Base-by-base conservation (phyloP, 2,329 filamentous ascomycete species). In the Tolypocladium paradoxum region DNA sequence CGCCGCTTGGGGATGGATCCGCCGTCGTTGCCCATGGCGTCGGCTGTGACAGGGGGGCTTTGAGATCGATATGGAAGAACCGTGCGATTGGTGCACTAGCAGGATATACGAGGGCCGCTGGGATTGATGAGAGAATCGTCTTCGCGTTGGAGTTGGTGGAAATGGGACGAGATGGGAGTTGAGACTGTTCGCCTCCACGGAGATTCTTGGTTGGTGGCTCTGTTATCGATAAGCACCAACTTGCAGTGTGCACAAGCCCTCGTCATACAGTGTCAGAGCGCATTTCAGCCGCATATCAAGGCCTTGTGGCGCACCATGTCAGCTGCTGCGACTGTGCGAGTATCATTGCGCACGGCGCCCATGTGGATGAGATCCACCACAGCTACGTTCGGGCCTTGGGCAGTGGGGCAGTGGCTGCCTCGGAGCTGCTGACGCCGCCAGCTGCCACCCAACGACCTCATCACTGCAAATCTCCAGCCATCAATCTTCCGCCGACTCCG, bases 1-100 rank as follows among this genome's bases (percentile, higher is more conserved):
- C 90, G 87, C 34, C 95, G 88, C 58, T 87, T 97, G 6, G 93
- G 93, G 61, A 99, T 99, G 61, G 89, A 92, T 67, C 93, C 93
- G 61, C 93, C 93, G 69, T 99, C 93, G 73, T 99, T 99, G 68
- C 93, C 93, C 93, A 99, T 96, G 62, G 51, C 66, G 58, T n/a
- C 24, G 36, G 53, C n/a, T 47, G 34, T 34, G 18, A 6, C 24
- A 6, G 4, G 24, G 14, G 27, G 24, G 24, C 14, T 31, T 14
- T 18, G 20, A 12, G 4, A 18, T 33, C 27, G 18, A 12, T n/a
- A 5, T 31, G 43, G n/a, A n/a, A 18, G 24, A 18, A 1, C 27
- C 7, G 29, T 20, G 27, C 18, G 2, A 20, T 47, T 9, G 12
- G 3, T 20, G 3, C 18, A 9, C 8, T 33, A 8, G 4, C 2